A percentile compares a stretch with the other conserved stretches of the same genome.
phyloP scores from a whole-genome alignment of 2,329 filamentous ascomycete genomes.

The Sarocladium brachiariae region DNA sequence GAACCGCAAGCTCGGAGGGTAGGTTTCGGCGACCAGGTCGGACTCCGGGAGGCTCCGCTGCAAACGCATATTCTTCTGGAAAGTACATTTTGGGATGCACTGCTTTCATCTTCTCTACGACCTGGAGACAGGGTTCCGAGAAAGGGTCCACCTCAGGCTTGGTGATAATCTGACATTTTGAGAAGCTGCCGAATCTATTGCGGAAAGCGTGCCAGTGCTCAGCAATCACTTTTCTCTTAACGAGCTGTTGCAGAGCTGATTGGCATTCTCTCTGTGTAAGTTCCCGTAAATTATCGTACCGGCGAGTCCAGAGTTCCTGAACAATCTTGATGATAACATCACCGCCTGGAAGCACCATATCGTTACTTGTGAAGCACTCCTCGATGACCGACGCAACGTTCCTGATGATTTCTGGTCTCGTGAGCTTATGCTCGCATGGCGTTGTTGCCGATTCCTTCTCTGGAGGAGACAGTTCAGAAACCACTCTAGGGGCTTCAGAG shows the following conservation, averaged over 20 bases:
- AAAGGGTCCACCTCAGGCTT: slow-evolving; percentile 34
- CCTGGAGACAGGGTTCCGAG: slow-evolving; percentile 30
- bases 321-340: slow-evolving; percentile 42
- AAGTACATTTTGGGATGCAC: slow-evolving; percentile 31
- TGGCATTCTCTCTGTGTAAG: slow-evolving; percentile 34
- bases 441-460: neutral
- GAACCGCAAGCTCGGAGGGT: slow-evolving; percentile 37
- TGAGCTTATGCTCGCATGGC: neutral
- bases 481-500: neutral
- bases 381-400: neutral
- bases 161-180: slow-evolving; percentile 39
- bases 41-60: neutral
- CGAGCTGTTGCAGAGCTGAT: slow-evolving; percentile 30
- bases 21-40: slow-evolving; percentile 29
- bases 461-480: neutral
- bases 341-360: slow-evolving; percentile 45
- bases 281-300: slow-evolving; percentile 30
- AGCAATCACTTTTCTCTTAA: slow-evolving; percentile 26
- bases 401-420: neutral
- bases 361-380: neutral
- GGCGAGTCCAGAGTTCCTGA: slow-evolving; percentile 36
- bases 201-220: slow-evolving; percentile 40
- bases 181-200: slow-evolving; percentile 32
- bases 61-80: slow-evolving; percentile 13
- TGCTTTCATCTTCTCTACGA: slow-evolving; percentile 42